phyloP scores from a whole-genome alignment of 2,329 filamentous ascomycete genomes.

The Chlorencoelia australis region DNA sequence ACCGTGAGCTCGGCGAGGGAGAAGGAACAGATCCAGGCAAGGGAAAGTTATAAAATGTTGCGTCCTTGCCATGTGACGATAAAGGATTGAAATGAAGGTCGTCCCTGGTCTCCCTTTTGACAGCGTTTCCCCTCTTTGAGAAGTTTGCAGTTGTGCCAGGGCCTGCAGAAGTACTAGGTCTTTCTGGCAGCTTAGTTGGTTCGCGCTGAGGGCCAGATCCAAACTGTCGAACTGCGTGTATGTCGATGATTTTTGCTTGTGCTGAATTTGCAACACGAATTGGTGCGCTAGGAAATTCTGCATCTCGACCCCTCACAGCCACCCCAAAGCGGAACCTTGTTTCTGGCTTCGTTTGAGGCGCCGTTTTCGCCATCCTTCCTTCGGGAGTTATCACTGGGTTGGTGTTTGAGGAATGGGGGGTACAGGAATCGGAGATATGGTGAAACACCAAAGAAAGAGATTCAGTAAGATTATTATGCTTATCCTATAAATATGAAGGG shows the following conservation, averaged over 20 bases:
- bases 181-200: constrained; percentile 15
- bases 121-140: constrained; percentile 10
- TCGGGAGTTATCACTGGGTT: constrained; percentile 7
- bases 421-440: neutral
- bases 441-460: constrained; percentile 14
- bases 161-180: constrained; percentile 25
- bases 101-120: constrained; percentile 24
- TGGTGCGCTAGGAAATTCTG: constrained; percentile 19
- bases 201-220: constrained; percentile 12
- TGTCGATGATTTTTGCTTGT: constrained; percentile 16
- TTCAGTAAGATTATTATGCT: no score
- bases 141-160: constrained; percentile 14
- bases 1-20: constrained; percentile 13
- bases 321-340: constrained; percentile 12
- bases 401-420: constrained; percentile 11
- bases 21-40: constrained; percentile 19
- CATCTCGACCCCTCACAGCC: constrained; percentile 20
- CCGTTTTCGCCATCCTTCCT: constrained; percentile 15
- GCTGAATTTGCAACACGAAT: constrained; percentile 23
- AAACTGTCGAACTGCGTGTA: constrained; percentile 12
- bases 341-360: constrained; percentile 13
- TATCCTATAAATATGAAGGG: constrained; percentile 9
- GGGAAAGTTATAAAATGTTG: constrained; percentile 22
- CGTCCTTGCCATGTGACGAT: constrained; percentile 19
- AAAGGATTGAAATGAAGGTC: constrained; percentile 25